Evolutionary conservation across 2,329 filamentous ascomycete genomes (phyloP), one percentile per base, ranked within the genome.

Genomic region (Kalaharituber pfeilii): DNA sequence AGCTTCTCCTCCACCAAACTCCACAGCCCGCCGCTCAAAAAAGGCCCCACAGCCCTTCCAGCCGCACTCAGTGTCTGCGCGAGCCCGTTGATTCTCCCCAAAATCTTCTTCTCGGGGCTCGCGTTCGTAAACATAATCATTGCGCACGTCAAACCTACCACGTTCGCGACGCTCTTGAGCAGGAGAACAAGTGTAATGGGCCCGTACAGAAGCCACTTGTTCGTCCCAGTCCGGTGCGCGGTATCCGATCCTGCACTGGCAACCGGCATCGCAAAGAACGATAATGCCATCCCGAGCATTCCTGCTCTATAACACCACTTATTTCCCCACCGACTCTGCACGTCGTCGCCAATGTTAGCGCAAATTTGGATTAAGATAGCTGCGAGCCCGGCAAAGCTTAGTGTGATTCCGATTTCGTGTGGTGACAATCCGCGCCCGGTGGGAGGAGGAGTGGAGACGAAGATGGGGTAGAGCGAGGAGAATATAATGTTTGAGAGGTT

Each of bases 91-190:
- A 98, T 74, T 0, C 86, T 87, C 2, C 91, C 91, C 0, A 98
- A 76, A 0, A 85, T 87, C 4, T 83, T 80, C 67, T 89, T 78
- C 6, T 88, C 86, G 0, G 87, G 85, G 0, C 87, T 86, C 1
- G 85, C 93, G 64, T 98, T 98, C 33, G 87, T 96, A 61, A 98
- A 88, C 84, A 98, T 69, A 15, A 93, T 73, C 69, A 96, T 78
- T 2, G 89, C 87, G 65, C 86, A 91, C 2, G 88, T 94, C 56
- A 98, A 67, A 0, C 89, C 89, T 6, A 86, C 87, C 0, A 98
- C 87, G 1, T 86, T 80, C 54, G 86, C 86, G 8, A 95, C 80
- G 11, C 89, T 95, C 69, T 95, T 96, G 53, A 95, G 70, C 11
- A 95, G 75, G 42, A 98, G 70, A 0, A 93, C 79, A 13, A 79